Percentiles rank a stretch among this genome's conserved stretches.
Conservation (phyloP, 192 early-diverging fungal genomes). For the Backusella parvicylindrica region DNA sequence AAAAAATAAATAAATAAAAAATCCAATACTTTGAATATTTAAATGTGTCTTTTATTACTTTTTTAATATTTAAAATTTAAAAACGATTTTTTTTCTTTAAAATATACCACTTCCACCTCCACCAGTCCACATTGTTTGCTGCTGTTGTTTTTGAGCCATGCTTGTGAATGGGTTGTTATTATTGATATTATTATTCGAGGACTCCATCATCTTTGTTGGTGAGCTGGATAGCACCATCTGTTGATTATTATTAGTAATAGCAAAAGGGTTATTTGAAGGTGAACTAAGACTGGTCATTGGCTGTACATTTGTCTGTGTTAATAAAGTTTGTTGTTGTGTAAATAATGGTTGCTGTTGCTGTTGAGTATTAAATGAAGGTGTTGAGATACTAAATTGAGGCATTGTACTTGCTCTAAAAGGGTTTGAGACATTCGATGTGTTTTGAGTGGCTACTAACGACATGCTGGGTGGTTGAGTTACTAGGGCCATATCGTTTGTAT, state of each 20-base stretch:
- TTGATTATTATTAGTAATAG: not conserved
- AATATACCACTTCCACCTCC: not conserved
- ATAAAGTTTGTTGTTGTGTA: not conserved
- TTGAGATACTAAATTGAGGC: constrained; percentile 5
- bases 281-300: not conserved
- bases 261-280: not conserved
- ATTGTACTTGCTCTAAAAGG: constrained; percentile 24
- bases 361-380: not conserved
- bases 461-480: not conserved
- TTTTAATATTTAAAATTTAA: not conserved
- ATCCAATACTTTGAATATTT: not conserved
- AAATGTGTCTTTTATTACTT: not conserved
- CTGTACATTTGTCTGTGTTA: not conserved
- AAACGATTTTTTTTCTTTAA: not conserved
- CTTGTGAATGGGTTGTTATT: not conserved
- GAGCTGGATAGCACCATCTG: not conserved
- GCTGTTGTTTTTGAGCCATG: not conserved
- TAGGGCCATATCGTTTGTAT: not conserved
- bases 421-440: not conserved
- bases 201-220: not conserved
- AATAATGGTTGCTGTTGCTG: not conserved
- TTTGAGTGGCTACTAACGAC: not conserved
- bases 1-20: not conserved
- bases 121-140: not conserved
- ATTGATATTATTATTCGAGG: not conserved